Conservation (phyloP, 2,329 filamentous ascomycete species). For the Claviceps fusiformis region DNA sequence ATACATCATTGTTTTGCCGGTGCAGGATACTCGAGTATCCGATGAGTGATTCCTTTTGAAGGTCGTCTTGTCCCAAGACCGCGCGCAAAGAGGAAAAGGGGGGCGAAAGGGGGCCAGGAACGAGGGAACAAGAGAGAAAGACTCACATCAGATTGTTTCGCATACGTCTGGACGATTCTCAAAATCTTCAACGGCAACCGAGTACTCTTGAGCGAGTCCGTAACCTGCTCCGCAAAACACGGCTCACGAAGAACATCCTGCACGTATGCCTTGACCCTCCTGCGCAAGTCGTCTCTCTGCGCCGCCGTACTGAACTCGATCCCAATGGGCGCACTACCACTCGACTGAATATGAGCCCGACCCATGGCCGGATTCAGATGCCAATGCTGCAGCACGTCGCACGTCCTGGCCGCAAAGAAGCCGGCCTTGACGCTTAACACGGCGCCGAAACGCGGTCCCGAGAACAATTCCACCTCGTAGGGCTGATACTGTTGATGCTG, state of each 20-base stretch:
- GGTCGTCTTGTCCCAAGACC: not conserved
- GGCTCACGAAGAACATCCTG: constrained; percentile 34
- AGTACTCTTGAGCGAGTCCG: constrained; percentile 31
- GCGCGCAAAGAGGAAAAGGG: not conserved
- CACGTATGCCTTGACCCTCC: constrained; percentile 33
- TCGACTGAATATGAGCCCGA: constrained; percentile 26
- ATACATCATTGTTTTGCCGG: not conserved
- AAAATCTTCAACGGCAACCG: constrained; percentile 33
- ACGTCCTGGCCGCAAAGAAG: constrained; percentile 36
- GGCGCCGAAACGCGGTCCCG: constrained; percentile 29
- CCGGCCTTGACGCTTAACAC: constrained; percentile 34
- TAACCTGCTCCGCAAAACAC: constrained; percentile 35
- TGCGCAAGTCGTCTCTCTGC: constrained; percentile 32
- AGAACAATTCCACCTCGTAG: constrained; percentile 34
- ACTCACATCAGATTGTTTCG: constrained; percentile 29
- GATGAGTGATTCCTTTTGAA: not conserved
- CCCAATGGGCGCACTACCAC: constrained; percentile 35
- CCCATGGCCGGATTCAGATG: constrained; percentile 27
- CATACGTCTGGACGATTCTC: constrained; percentile 33
- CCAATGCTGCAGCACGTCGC: constrained; percentile 37
- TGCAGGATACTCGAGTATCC: not conserved
- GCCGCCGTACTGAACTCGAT: constrained; percentile 29
- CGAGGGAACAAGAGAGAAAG: too few relatives aligned
- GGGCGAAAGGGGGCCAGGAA: not conserved
- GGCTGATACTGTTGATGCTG: constrained; percentile 7